Percentiles rank a stretch among this genome's conserved stretches.
These are phyloP conservation scores for Phyllosticta citribraziliensis DNA, from an alignment of 2,329 filamentous ascomycete species.

Conservation along the genomic window DNA sequence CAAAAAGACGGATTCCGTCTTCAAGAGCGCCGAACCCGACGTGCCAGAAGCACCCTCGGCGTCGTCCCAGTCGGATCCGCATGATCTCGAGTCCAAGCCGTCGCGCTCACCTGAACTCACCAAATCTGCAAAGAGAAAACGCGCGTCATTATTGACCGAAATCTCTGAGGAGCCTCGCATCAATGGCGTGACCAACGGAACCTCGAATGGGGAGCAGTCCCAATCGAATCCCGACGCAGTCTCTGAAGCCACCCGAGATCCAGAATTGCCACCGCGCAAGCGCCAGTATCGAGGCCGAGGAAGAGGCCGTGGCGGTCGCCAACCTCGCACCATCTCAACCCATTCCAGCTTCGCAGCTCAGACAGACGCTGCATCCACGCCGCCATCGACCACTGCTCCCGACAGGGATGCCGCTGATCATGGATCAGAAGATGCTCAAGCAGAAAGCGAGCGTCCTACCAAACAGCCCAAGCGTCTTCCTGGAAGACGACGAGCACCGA, in stretches of 20 bases:
- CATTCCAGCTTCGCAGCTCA: conserved; percentile 6
- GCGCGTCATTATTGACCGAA: not conserved
- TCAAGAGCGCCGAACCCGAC: not conserved
- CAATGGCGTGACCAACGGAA: conserved; percentile 3
- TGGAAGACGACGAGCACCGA: conserved; percentile 37
- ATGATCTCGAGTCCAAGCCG: conserved; percentile 6
- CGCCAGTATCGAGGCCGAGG: conserved; percentile 2
- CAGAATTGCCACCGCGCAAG: conserved; percentile 6
- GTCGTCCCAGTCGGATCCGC: conserved; percentile 4
- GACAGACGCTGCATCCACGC: conserved; percentile 17
- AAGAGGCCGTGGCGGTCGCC: conserved; percentile 7
- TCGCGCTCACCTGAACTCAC: not conserved
- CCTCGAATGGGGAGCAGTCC: not conserved
- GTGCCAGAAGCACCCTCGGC: conserved; percentile 7
- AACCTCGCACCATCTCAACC: not conserved
- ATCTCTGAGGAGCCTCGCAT: not conserved
- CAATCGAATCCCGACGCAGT: not conserved
- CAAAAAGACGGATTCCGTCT: not conserved
- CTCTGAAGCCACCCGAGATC: not conserved
- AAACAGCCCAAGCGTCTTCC: conserved; percentile 29
- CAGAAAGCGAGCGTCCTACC: conserved; percentile 24
- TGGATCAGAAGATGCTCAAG: conserved; percentile 9
- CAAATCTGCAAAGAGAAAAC: conserved; percentile 10
- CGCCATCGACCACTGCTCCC: conserved; percentile 21
- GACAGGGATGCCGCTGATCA: conserved; percentile 20